These are phyloP conservation scores for Aureobasidium leucospermi DNA, from an alignment of 2,329 filamentous ascomycete genomes.

Conservation along the genomic window DNA sequence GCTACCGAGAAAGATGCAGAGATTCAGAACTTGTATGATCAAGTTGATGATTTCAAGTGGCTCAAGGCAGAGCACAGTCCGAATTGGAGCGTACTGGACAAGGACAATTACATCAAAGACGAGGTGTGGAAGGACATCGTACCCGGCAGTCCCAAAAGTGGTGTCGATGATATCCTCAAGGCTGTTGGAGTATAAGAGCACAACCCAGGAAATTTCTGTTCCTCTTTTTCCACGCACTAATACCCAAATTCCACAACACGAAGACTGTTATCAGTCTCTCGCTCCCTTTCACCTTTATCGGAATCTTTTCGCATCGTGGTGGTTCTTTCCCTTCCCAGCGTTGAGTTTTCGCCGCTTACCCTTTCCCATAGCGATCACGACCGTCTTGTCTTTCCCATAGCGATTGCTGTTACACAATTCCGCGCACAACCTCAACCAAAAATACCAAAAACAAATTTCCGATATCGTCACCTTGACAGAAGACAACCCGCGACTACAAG, in stretches of 20 bases:
- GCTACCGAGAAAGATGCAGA: constrained; percentile 22
- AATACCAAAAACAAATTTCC: background rate
- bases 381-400: constrained; percentile 10
- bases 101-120: constrained; percentile 32
- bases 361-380: constrained; percentile 1
- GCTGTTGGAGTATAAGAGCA: constrained; percentile 17
- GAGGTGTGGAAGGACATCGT: constrained; percentile 33
- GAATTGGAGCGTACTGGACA: constrained; percentile 70
- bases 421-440: background rate
- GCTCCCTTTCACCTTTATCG: no score
- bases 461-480: background rate
- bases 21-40: constrained; percentile 66
- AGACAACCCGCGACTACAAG: background rate
- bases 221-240: no score
- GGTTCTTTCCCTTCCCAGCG: background rate
- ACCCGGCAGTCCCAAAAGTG: constrained; percentile 54
- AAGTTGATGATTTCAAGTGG: constrained; percentile 98
- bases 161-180: constrained; percentile 58
- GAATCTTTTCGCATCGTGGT: no score
- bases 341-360: background rate
- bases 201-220: no score
- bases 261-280: no score
- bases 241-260: no score
- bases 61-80: constrained; percentile 78
- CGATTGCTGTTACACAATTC: constrained; percentile 6